Conservation (phyloP, 768 basidiomycete species). For the Tephrocybe sp. region DNA sequence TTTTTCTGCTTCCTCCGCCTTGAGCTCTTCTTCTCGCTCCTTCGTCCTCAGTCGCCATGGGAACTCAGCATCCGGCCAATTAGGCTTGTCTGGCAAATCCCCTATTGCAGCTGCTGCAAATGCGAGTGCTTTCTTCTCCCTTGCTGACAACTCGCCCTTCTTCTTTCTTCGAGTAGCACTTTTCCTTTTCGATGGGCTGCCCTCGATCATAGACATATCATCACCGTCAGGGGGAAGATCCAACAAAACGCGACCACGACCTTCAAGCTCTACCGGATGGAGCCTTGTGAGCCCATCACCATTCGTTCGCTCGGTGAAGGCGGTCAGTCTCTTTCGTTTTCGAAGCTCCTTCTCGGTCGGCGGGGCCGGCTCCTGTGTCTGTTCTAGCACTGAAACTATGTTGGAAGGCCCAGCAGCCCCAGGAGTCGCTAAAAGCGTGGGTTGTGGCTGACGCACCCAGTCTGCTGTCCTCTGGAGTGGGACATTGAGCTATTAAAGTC, state of each 20-base stretch:
- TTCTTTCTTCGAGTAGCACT: constrained; percentile 45
- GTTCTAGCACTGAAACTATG: constrained; percentile 41
- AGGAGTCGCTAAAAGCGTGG: constrained; percentile 41
- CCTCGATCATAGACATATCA: constrained; percentile 26
- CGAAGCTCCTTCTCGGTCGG: constrained; percentile 61
- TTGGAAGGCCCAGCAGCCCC: constrained; percentile 41
- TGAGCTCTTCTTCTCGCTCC: constrained; percentile 50
- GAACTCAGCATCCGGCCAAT: constrained; percentile 80
- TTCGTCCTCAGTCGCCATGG: constrained; percentile 72
- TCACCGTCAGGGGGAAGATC: constrained; percentile 48
- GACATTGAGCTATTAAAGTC: constrained; percentile 9
- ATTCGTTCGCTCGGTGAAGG: constrained; percentile 51
- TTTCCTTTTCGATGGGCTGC: constrained; percentile 40
- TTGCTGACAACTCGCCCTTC: constrained; percentile 39
- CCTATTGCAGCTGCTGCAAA: constrained; percentile 25
- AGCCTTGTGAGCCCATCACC: constrained; percentile 40
- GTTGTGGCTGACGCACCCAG: constrained; percentile 59
- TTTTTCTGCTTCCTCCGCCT: constrained; percentile 58
- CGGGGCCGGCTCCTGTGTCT: constrained; percentile 32
- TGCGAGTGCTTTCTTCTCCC: constrained; percentile 31
- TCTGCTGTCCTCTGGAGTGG: constrained; percentile 52
- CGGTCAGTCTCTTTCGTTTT: constrained; percentile 68
- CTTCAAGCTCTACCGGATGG: constrained; percentile 64
- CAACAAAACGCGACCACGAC: constrained; percentile 70
- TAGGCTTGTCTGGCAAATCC: constrained; percentile 48